Percentiles rank a stretch among this genome's conserved stretches.
Evolutionary conservation across 1,284 basidiomycete genomes (phyloP).

Genomic region (Leccinum subspadiceum): DNA sequence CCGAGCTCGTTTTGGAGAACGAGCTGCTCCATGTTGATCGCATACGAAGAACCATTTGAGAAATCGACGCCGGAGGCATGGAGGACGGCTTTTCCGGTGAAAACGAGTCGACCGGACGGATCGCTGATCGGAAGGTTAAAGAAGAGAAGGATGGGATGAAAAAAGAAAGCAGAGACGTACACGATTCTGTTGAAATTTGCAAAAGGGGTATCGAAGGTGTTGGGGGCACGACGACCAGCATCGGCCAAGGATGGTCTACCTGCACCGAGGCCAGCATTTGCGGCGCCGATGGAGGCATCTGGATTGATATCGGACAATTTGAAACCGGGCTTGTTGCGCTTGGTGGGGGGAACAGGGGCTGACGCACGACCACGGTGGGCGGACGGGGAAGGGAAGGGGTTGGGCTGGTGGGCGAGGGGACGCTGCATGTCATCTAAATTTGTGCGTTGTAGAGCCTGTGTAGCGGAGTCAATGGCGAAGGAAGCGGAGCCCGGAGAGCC

Average conservation of each 20-base stretch:
- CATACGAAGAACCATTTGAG: slow-evolving; percentile 87
- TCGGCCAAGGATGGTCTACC: slow-evolving; percentile 53
- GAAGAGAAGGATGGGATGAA: slow-evolving; percentile 6
- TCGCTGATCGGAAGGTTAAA: slow-evolving; percentile 53
- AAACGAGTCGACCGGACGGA: slow-evolving; percentile 91
- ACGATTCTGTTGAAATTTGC: slow-evolving; percentile 94
- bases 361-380: slow-evolving; percentile 32
- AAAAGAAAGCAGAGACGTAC: slow-evolving; percentile 46
- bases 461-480: slow-evolving; percentile 38
- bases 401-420: slow-evolving; percentile 24
- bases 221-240: slow-evolving; percentile 44
- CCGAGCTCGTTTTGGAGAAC: slow-evolving; percentile 91
- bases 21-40: slow-evolving; percentile 96
- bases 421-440: slow-evolving; percentile 31
- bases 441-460: slow-evolving; percentile 41
- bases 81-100: slow-evolving; percentile 89
- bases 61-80: slow-evolving; percentile 95
- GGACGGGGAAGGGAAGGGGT: slow-evolving; percentile 31
- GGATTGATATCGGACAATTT: slow-evolving; percentile 62
- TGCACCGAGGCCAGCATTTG: slow-evolving; percentile 66
- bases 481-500: slow-evolving; percentile 19
- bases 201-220: slow-evolving; percentile 74
- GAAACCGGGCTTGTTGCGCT: slow-evolving; percentile 57
- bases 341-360: slow-evolving; percentile 43
- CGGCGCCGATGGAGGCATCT: slow-evolving; percentile 47